phyloP scores from a whole-genome alignment of 495 filamentous ascomycete genomes.

The Penicillium lividum region DNA sequence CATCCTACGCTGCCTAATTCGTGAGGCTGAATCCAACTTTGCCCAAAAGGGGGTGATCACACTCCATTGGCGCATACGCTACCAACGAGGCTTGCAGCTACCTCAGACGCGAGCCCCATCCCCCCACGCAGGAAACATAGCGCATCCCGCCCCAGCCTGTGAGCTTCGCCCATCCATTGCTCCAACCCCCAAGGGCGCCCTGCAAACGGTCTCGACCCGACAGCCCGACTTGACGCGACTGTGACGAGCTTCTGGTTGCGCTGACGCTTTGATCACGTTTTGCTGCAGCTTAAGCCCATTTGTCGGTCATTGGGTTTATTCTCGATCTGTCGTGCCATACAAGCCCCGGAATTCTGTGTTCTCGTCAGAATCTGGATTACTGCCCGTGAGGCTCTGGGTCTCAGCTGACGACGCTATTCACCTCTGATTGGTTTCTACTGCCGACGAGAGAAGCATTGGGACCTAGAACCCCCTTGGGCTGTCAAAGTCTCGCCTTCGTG shows the following conservation, averaged over 20 bases:
- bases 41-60: constrained; percentile 4
- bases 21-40: constrained; percentile 42
- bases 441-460: background rate
- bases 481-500: background rate
- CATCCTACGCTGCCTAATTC: constrained; percentile 38
- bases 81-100: constrained; percentile 18
- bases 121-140: constrained; percentile 27
- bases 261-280: constrained; percentile 24
- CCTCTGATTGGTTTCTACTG: background rate
- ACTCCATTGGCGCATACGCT: constrained; percentile 30
- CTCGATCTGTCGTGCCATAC: constrained; percentile 7
- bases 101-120: constrained; percentile 25
- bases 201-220: constrained; percentile 30
- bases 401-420: constrained; percentile 16
- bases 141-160: constrained; percentile 26
- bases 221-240: constrained; percentile 26
- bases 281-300: constrained; percentile 14
- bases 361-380: background rate
- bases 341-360: constrained; percentile 2
- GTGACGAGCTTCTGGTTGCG: constrained; percentile 5
- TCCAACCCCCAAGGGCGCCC: constrained; percentile 23
- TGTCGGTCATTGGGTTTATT: background rate
- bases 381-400: constrained; percentile 5
- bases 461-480: background rate
- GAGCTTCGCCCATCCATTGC: constrained; percentile 25